Evolutionary conservation across 2,329 filamentous ascomycete species (phyloP), one percentile per base, ranked within the genome.

Genomic region (Fusarium paranaense): DNA sequence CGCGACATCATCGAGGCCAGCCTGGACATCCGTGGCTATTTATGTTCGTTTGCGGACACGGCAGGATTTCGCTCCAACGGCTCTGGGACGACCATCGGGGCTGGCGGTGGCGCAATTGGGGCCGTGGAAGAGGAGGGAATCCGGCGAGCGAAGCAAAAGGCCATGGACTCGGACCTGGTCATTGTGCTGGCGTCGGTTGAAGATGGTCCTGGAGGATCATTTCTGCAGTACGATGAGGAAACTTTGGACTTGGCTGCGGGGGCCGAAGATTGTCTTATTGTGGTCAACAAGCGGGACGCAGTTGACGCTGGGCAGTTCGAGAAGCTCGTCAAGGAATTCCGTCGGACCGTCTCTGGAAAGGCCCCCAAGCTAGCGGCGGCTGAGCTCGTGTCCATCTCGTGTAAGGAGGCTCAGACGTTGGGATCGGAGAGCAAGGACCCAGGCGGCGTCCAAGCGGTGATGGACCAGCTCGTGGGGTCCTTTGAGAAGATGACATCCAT

Each of bases 11-110:
- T 99, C 13, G 97, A 99, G 84, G 94, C 97, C 1, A 93, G 93
- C 32, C 88, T 99, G 30, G 97, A 99, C 83, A 87, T 99, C 57
- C 91, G 92, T 1, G 97, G 97, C 0, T 99, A 94, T 85, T 90
- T 97, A 59, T 97, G 95, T 82, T 94, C 94, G n/a, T 92, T 99
- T 79, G 95, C 96, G 18, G 97, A 99, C 83, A 98, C 97, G 78
- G 97, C 97, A 22, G 97, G 97, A 1, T 90, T 99, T 75, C 88
- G 95, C 59, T 90, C 87, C 57, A 76, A 75, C n/a, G 64, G 64
- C 18, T 70, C 67, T 68, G 60, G 64, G 40, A 33, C 64, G 27
- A 64, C 58, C 22, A 42, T 27, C 4, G 77, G 68, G 38, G 68
- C 59, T 56, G 66, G 50, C 56, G 69, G 64, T 60, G 67, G 71